These are phyloP conservation scores for Hymenoscyphus repandus DNA, from an alignment of 2,329 filamentous ascomycete species.

Conservation along the genomic window DNA sequence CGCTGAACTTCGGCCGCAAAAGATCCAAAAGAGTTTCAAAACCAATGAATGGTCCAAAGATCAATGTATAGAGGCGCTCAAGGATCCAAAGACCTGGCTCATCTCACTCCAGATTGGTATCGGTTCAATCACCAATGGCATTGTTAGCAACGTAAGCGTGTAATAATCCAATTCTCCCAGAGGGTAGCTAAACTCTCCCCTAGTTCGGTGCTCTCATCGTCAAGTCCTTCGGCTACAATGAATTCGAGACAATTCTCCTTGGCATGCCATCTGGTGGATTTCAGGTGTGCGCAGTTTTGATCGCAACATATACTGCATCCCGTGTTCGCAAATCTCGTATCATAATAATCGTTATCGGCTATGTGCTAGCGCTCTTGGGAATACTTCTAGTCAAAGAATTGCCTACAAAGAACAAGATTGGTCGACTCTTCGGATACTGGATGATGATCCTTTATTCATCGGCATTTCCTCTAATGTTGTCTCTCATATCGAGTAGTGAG, in stretches of 20 bases:
- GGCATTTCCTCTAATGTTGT: conserved; percentile 17
- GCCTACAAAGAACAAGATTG: conserved; percentile 35
- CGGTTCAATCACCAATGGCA: conserved; percentile 34
- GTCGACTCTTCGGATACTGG: conserved; percentile 45
- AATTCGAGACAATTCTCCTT: conserved; percentile 28
- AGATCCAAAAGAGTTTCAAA: conserved; percentile 7
- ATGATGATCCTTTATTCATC: conserved; percentile 59
- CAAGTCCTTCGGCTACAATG: conserved; percentile 32
- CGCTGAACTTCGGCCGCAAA: conserved; percentile 6
- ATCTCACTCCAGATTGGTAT: conserved; percentile 19
- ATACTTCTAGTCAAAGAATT: conserved; percentile 51
- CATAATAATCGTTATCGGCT: conserved; percentile 7
- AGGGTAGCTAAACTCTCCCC: not conserved
- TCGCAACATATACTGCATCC: not conserved
- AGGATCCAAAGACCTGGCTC: conserved; percentile 31
- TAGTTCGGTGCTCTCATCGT: conserved; percentile 35
- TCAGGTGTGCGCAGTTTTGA: conserved; percentile 10
- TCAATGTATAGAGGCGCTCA: conserved; percentile 34
- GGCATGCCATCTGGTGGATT: conserved; percentile 45
- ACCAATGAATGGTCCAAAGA: conserved; percentile 29
- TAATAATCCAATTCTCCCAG: not conserved
- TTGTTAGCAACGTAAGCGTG: conserved; percentile 33
- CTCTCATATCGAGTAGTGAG: conserved; percentile 41
- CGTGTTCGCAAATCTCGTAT: conserved; percentile 7
- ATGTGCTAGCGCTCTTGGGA: conserved; percentile 44